Percentiles rank a stretch among this genome's conserved stretches.
Evolutionary conservation across 768 basidiomycete species (phyloP).

Genomic region (Daedalea quercina): DNA sequence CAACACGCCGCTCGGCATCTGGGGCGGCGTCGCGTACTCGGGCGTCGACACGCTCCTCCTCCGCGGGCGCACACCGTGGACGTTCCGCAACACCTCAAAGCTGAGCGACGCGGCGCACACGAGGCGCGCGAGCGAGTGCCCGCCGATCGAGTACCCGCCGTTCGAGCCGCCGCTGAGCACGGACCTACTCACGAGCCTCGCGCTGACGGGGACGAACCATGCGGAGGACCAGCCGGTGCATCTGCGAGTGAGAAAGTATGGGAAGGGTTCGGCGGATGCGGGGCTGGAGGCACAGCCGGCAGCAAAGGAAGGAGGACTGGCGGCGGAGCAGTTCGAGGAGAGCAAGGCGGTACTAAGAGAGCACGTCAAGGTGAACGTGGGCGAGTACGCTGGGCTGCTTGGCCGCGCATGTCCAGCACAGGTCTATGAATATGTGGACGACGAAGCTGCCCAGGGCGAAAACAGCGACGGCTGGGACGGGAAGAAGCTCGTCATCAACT

Average conservation of each 20-base stretch:
- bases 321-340: constrained; percentile 27
- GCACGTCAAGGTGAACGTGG: constrained; percentile 72
- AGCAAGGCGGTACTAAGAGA: constrained; percentile 39
- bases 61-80: constrained; percentile 88
- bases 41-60: constrained; percentile 83
- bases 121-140: constrained; percentile 52
- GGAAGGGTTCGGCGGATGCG: constrained; percentile 21
- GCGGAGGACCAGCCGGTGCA: constrained; percentile 95
- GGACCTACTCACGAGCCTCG: constrained; percentile 85
- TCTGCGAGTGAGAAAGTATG: constrained; percentile 52
- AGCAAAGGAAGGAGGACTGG: constrained; percentile 14
- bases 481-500: constrained; percentile 92
- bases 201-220: constrained; percentile 91
- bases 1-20: constrained; percentile 69
- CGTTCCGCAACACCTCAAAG: constrained; percentile 60
- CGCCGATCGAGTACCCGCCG: constrained; percentile 79
- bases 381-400: constrained; percentile 83
- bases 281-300: constrained; percentile 20
- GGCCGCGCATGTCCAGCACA: constrained; percentile 89
- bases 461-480: constrained; percentile 61
- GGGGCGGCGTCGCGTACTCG: constrained; percentile 84
- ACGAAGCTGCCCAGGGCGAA: constrained; percentile 36
- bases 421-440: constrained; percentile 94
- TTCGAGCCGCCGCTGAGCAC: constrained; percentile 89
- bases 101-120: constrained; percentile 67